Percentiles rank a stretch among this genome's conserved stretches.
phyloP scores from a whole-genome alignment of 202 grass and related monocot species.

The Zoysia matrella region DNA sequence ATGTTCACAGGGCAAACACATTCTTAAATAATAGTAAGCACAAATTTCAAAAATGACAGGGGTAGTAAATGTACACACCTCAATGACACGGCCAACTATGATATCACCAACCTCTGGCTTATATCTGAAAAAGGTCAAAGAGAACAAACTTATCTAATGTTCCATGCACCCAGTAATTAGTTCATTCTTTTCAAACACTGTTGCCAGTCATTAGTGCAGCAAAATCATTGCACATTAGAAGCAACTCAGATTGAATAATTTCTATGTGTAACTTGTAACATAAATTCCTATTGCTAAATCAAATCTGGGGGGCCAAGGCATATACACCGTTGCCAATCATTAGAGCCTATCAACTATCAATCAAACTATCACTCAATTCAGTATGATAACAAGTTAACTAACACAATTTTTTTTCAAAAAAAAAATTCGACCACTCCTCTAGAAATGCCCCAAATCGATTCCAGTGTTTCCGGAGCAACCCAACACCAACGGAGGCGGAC shows the following conservation, averaged over 20 bases:
- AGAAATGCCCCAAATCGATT: not conserved
- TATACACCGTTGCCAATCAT: not conserved
- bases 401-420: not conserved
- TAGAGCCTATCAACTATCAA: not conserved
- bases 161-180: not conserved
- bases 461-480: not conserved
- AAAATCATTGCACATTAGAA: not conserved
- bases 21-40: not conserved
- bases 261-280: slow-evolving; percentile 2
- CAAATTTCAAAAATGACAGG: slow-evolving; percentile 3
- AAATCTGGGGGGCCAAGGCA: not conserved
- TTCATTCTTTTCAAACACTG: slow-evolving; percentile 15
- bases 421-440: not conserved
- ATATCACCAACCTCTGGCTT: slow-evolving; percentile 99
- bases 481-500: not conserved
- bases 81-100: slow-evolving; percentile 95
- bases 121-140: slow-evolving; percentile 56
- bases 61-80: slow-evolving; percentile 51
- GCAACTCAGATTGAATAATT: not conserved
- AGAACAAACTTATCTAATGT: slow-evolving; percentile 7
- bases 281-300: not conserved
- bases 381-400: not conserved
- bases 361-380: not conserved
- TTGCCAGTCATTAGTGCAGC: not conserved
- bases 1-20: not conserved